A percentile compares a stretch with the other conserved stretches of the same genome.
These are phyloP conservation scores for Sugiyamaella americana DNA, from an alignment of 805 yeast species.

Conservation along the genomic window DNA sequence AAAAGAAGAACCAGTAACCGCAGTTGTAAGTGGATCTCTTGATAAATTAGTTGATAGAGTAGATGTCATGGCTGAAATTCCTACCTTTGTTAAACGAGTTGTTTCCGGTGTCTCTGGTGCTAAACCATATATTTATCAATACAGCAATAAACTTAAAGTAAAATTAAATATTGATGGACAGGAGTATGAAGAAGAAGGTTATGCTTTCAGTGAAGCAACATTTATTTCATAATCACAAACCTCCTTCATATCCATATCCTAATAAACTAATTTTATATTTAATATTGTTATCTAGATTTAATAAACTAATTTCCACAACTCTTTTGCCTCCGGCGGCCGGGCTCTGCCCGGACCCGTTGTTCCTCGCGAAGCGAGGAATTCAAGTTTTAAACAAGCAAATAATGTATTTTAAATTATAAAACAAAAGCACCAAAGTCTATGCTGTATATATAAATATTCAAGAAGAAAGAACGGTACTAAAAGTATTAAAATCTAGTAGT, in stretches of 20 bases:
- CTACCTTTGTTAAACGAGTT: slow-evolving; percentile 85
- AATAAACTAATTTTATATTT: not conserved
- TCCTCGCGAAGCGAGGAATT: not conserved
- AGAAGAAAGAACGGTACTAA: no score
- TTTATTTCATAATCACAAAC: slow-evolving; percentile 45
- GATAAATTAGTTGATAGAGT: slow-evolving; percentile 72
- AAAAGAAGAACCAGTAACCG: slow-evolving; percentile 34
- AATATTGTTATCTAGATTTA: slow-evolving; percentile 1
- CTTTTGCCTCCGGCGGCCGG: not conserved
- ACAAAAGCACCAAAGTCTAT: no score
- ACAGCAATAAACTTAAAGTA: slow-evolving; percentile 56
- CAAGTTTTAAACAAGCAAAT: no score
- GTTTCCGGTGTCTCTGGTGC: slow-evolving; percentile 95
- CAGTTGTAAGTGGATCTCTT: slow-evolving; percentile 55
- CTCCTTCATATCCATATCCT: not conserved
- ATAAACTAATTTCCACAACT: no score
- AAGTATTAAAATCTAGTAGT: no score
- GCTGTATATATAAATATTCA: no score
- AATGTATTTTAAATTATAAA: no score
- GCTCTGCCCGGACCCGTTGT: not conserved
- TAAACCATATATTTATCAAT: slow-evolving; percentile 94
- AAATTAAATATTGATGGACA: slow-evolving; percentile 38
- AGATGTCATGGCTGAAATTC: slow-evolving; percentile 97
- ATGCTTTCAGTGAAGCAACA: slow-evolving; percentile 73
- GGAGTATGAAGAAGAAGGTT: slow-evolving; percentile 48